Evolutionary conservation across 2,329 filamentous ascomycete species (phyloP).

Genomic region (Coniella lustricola): DNA sequence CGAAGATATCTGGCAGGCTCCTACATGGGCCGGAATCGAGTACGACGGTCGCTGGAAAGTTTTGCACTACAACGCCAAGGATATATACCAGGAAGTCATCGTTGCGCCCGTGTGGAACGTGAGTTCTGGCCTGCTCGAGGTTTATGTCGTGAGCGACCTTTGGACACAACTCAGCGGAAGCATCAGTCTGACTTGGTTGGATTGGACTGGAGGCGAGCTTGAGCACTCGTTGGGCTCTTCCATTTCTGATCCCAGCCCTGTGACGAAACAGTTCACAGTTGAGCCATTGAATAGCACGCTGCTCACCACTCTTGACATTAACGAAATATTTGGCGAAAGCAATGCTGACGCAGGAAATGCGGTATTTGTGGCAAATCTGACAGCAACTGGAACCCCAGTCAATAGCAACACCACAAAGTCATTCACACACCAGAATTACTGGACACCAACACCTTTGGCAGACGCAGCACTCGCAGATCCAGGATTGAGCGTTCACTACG

Average conservation of each 20-base stretch:
- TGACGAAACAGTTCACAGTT: conserved; percentile 33
- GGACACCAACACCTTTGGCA: conserved; percentile 38
- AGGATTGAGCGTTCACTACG: conserved; percentile 26
- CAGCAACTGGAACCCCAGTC: conserved; percentile 36
- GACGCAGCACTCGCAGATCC: conserved; percentile 42
- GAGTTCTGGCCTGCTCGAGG: conserved; percentile 39
- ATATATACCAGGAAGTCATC: conserved; percentile 52
- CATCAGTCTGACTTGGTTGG: conserved; percentile 43
- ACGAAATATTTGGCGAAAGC: conserved; percentile 2
- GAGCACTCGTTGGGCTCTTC: not conserved
- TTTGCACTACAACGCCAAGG: conserved; percentile 49
- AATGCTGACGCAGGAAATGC: conserved; percentile 10
- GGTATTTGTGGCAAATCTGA: conserved; percentile 34
- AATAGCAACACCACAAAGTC: conserved; percentile 33
- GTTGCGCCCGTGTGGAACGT: conserved; percentile 50
- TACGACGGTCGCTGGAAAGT: conserved; percentile 58
- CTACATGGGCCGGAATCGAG: conserved; percentile 57
- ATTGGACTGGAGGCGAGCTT: conserved; percentile 39
- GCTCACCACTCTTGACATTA: conserved; percentile 15
- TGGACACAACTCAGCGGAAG: conserved; percentile 42
- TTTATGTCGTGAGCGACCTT: conserved; percentile 52
- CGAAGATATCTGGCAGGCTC: conserved; percentile 58
- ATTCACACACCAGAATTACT: conserved; percentile 44
- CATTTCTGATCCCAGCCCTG: conserved; percentile 28
- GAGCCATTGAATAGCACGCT: conserved; percentile 46